Conservation (phyloP, 495 filamentous ascomycete genomes). For the Bombardia bombarda region DNA sequence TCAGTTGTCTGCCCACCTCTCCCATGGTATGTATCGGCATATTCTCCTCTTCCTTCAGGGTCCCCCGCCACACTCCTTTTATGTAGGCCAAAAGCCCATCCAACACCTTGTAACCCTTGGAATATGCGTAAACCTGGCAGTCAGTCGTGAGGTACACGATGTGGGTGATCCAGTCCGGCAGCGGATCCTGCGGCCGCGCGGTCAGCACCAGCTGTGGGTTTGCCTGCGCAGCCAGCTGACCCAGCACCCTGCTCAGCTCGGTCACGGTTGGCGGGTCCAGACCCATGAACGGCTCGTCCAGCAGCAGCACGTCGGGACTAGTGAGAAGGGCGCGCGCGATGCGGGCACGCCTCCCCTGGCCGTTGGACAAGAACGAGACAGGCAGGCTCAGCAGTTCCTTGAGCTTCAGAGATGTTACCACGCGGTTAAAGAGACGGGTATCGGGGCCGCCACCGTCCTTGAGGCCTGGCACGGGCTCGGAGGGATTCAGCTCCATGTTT, state of each 20-base stretch:
- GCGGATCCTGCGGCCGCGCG: slow-evolving; percentile 71
- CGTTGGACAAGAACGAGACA: slow-evolving; percentile 83
- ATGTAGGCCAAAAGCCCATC: slow-evolving; percentile 37
- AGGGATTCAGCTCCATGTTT: slow-evolving; percentile 63
- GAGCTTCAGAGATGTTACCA: slow-evolving; percentile 61
- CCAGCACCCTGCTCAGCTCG: slow-evolving; percentile 60
- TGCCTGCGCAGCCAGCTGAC: slow-evolving; percentile 51
- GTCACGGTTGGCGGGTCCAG: slow-evolving; percentile 74
- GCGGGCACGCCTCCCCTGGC: slow-evolving; percentile 76
- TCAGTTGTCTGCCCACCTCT: slow-evolving; percentile 43
- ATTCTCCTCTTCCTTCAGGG: slow-evolving; percentile 23
- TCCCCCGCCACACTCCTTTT: slow-evolving; percentile 26
- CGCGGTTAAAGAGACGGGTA: slow-evolving; percentile 41
- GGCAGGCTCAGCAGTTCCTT: slow-evolving; percentile 62
- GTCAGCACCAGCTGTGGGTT: slow-evolving; percentile 68
- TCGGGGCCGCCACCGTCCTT: slow-evolving; percentile 36
- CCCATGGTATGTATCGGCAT: slow-evolving; percentile 37
- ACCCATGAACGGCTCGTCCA: slow-evolving; percentile 97
- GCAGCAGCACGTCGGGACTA: slow-evolving; percentile 69
- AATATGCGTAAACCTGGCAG: slow-evolving; percentile 48
- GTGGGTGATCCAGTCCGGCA: slow-evolving; percentile 89
- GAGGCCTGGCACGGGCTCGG: slow-evolving; percentile 33
- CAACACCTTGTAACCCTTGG: slow-evolving; percentile 47
- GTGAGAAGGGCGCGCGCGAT: slow-evolving; percentile 79
- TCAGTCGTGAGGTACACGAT: slow-evolving; percentile 57